Evolutionary conservation across 1,284 basidiomycete genomes (phyloP).

Genomic region (Cutaneotrichosporon sp.): DNA sequence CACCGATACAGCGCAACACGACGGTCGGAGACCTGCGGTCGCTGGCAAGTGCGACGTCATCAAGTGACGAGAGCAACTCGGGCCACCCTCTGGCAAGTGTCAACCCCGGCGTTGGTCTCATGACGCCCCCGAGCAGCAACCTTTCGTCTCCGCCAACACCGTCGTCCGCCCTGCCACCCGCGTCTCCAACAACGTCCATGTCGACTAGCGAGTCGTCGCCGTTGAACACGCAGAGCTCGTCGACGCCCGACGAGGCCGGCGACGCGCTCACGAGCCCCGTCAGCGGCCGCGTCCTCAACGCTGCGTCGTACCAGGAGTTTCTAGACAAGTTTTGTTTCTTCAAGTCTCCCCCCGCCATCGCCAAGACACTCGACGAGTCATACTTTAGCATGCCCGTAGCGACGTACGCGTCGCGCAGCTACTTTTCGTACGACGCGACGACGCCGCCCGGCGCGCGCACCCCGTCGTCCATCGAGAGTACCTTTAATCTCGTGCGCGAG

Average conservation of each 20-base stretch:
- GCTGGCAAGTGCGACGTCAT: conserved; percentile 15
- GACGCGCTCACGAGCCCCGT: conserved; percentile 12
- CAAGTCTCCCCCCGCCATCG: conserved; percentile 32
- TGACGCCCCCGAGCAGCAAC: conserved; percentile 43
- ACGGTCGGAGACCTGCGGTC: conserved; percentile 27
- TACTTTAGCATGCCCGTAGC: conserved; percentile 15
- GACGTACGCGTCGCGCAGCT: conserved; percentile 14
- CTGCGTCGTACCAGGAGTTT: conserved; percentile 39
- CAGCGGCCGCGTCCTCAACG: conserved; percentile 21
- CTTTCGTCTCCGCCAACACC: conserved; percentile 44
- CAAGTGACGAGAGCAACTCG: conserved; percentile 20
- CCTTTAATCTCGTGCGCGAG: background rate
- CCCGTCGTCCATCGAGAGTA: background rate
- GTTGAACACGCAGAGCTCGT: conserved; percentile 25
- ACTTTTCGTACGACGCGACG: conserved; percentile 2
- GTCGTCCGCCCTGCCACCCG: conserved; percentile 12
- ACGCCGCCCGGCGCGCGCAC: background rate
- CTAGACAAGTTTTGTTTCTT: conserved; percentile 49
- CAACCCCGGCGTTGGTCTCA: conserved; percentile 12
- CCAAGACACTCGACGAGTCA: conserved; percentile 5
- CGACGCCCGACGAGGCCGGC: conserved; percentile 21
- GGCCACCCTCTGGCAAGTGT: background rate
- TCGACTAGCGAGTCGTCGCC: conserved; percentile 45
- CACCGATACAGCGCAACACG: conserved; percentile 26
- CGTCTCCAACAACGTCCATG: conserved; percentile 24